Base-by-base conservation (phyloP, 2,329 filamentous ascomycete genomes). In the Sporothrix dimorphospora region DNA sequence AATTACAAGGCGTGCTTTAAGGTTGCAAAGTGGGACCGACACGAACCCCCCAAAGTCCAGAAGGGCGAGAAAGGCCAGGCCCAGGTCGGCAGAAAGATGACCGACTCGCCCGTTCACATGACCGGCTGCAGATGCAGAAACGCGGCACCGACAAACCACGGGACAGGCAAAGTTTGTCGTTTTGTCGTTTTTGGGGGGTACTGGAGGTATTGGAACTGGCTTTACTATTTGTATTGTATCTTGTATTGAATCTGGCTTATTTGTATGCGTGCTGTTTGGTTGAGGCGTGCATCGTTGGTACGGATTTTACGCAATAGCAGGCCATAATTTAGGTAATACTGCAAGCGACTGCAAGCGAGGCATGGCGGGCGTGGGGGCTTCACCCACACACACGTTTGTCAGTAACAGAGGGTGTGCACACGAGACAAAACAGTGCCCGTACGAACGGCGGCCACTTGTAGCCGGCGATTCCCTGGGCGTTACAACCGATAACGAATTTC, bases 71-170 rank as follows among this genome's bases (percentile, higher is more conserved):
- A 34, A 34, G 30, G 21, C 38, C n/a, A 63, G 38, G n/a, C 34
- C 59, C 59, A 65, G 38, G 40, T 45, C 59, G 59, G 21, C 45
- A 11, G 59, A 65, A 63, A 45, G 59, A 38, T 65, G 59, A 45
- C 59, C 59, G 59, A 65, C 38, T 45, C 59, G 38, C 4, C 57
- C 9, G 34, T 63, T 63, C 57, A 63, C 57, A 63, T 63, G 57
- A 63, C n/a, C 57, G n/a, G 34, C 57, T 63, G 57, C 57, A 63
- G 34, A 63, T 63, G 57, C 34, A 40, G 57, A 42, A 63, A 42
- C n/a, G 11, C 34, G 57, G 57, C 57, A 42, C 57, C 2, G n/a
- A 63, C 57, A 42, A 19, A n/a, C 57, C 57, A 42, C 34, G 57
- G 57, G 34, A 63, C 34, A 42, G 57, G 7, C n/a, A 42, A 42